Evolutionary conservation across 2,329 filamentous ascomycete species (phyloP), one percentile per base, ranked within the genome.

Genomic region (Phyllosticta paracitricarpa): DNA sequence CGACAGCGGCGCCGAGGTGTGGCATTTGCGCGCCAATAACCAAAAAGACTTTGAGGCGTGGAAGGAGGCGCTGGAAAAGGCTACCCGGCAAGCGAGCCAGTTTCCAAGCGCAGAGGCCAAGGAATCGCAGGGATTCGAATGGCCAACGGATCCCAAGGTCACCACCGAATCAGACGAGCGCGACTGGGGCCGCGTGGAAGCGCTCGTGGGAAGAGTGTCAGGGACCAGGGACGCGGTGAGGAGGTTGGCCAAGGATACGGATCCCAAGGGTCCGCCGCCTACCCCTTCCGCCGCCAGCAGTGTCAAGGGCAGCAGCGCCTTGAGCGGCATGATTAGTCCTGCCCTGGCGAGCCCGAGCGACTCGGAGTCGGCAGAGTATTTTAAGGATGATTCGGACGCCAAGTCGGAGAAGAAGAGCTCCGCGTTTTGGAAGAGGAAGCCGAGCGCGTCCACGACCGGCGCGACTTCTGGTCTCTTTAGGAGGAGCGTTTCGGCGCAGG

Each of bases 1-100:
- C 62, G 94, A 99, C 72, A 97, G 94, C 0, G 94, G 94, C 1
- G 92, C 94, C 2, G 94, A 99, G 74, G 86, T 99, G 26, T 99
- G 94, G 94, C 94, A 97, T 76, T 79, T 99, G 30, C 87, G 87
- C 68, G 91, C 94, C 2, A 84, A 83, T 57, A 96, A 89, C 67
- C 83, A 85, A 57, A 88, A 88, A 65, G 93, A 97, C 64, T 99
- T 97, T 71, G 82, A 84, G 55, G 87, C 89, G 19, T 99, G 94
- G 94, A 91, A 88, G 56, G 82, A 83, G 55, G 93, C 92, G 0
- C 78, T 99, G 57, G 91, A 97, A 73, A 87, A 84, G 65, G 92
- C 93, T 4, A 89, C 90, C 64, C 83, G 87, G 63, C 72, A 68
- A 61, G 75, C 73, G 61, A 67, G 66, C 8, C 64, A 62, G 6